phyloP scores from a whole-genome alignment of 164 flowering plant species.

The Piper longum region DNA sequence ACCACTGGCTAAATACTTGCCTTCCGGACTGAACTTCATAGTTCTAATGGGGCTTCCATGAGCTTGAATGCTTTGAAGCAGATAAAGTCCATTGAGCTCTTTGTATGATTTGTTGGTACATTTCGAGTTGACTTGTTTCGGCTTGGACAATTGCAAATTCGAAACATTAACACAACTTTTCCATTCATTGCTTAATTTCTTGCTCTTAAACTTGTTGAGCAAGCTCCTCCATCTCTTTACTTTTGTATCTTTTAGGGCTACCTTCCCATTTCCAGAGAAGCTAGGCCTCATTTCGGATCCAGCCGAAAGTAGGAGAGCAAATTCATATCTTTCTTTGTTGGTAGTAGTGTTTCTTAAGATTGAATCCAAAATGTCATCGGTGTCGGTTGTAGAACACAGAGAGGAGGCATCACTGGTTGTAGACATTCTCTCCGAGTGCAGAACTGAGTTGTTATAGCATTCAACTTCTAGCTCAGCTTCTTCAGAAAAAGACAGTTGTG shows the following conservation, averaged over 20 bases:
- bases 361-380: conserved; percentile 12
- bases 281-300: conserved; percentile 1
- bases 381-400: not conserved
- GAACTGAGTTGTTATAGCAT: not conserved
- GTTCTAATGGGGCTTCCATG: conserved; percentile 66
- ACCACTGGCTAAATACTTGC: conserved; percentile 68
- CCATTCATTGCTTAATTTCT: conserved; percentile 7
- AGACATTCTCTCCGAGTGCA: conserved; percentile 19
- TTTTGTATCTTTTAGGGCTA: not conserved
- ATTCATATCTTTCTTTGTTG: not conserved
- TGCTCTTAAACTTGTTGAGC: conserved; percentile 31
- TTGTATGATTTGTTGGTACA: conserved; percentile 32
- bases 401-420: not conserved
- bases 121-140: conserved; percentile 21
- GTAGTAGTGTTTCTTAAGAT: conserved; percentile 13
- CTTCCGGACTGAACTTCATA: conserved; percentile 85
- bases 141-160: conserved; percentile 3
- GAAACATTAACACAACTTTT: conserved; percentile 5
- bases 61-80: conserved; percentile 59
- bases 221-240: conserved; percentile 26
- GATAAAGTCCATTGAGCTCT: conserved; percentile 47
- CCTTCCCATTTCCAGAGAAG: conserved; percentile 6
- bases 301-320: not conserved
- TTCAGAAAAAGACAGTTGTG: conserved; percentile 1
- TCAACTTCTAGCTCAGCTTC: not conserved